Evolutionary conservation across 2,329 filamentous ascomycete genomes (phyloP).

Genomic region (Penicillium sp.): DNA sequence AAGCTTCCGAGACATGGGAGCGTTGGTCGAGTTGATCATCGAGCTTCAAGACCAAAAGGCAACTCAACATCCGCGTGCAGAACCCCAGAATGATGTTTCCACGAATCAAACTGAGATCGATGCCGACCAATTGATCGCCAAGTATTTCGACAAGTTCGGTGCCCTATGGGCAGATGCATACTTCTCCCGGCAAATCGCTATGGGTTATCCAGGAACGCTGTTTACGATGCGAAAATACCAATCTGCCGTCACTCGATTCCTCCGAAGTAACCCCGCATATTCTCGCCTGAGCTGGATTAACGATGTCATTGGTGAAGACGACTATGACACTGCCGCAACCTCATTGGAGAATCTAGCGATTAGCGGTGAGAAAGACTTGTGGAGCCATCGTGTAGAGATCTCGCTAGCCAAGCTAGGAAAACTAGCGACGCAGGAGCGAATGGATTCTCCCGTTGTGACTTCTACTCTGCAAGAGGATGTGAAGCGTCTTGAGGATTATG

Average conservation of each 20-base stretch:
- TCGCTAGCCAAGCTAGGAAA: slow-evolving; percentile 81
- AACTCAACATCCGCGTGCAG: slow-evolving; percentile 19
- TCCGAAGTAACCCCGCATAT: slow-evolving; percentile 69
- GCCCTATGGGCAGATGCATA: slow-evolving; percentile 63
- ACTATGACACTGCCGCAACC: slow-evolving; percentile 71
- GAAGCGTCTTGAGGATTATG: slow-evolving; percentile 60
- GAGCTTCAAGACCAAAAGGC: slow-evolving; percentile 43
- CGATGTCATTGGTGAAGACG: slow-evolving; percentile 73
- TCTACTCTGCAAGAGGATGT: slow-evolving; percentile 47
- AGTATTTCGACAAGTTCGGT: slow-evolving; percentile 54
- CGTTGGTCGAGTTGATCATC: slow-evolving; percentile 55
- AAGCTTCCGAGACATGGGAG: slow-evolving; percentile 62
- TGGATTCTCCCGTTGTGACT: slow-evolving; percentile 18
- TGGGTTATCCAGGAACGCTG: slow-evolving; percentile 65
- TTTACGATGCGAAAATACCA: slow-evolving; percentile 70
- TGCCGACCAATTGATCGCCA: slow-evolving; percentile 42
- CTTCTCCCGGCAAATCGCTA: slow-evolving; percentile 73
- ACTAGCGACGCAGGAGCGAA: slow-evolving; percentile 60
- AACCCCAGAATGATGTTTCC: slow-evolving; percentile 10
- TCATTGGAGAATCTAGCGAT: slow-evolving; percentile 70
- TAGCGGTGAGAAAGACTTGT: slow-evolving; percentile 72
- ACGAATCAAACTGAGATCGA: slow-evolving; percentile 31
- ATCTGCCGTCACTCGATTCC: slow-evolving; percentile 71
- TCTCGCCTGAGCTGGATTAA: slow-evolving; percentile 93
- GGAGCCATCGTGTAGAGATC: slow-evolving; percentile 91